phyloP scores from a whole-genome alignment of 805 yeast species.

The Novakomyces olei region DNA sequence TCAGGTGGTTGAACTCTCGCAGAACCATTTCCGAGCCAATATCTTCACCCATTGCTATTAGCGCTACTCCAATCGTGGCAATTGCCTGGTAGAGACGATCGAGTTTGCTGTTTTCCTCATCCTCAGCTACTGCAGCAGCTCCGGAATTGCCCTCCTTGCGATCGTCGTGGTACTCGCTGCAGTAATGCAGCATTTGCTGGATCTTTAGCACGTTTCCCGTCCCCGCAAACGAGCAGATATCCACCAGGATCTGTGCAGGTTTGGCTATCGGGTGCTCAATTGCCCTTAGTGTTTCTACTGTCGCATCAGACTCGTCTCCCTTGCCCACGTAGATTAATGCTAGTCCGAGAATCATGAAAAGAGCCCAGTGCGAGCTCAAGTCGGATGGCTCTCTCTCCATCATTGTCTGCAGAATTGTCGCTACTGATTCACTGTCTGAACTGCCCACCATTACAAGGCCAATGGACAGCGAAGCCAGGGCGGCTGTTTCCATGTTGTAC shows the following conservation, averaged over 20 bases:
- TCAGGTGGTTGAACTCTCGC: conserved; percentile 89
- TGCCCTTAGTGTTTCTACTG: conserved; percentile 78
- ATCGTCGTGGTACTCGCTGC: conserved; percentile 21
- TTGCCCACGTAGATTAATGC: conserved; percentile 85
- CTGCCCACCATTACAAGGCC: conserved; percentile 93
- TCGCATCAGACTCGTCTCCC: conserved; percentile 72
- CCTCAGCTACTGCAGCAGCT: conserved; percentile 13
- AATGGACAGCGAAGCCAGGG: conserved; percentile 72
- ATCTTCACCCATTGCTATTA: conserved; percentile 92
- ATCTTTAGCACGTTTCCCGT: conserved; percentile 92
- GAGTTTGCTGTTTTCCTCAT: conserved; percentile 19
- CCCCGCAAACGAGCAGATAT: conserved; percentile 88
- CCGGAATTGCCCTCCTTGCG: conserved; percentile 20
- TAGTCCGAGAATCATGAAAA: conserved; percentile 76
- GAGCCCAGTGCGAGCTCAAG: conserved; percentile 64
- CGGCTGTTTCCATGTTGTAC: conserved; percentile 52
- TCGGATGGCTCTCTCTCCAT: conserved; percentile 65
- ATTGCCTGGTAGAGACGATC: conserved; percentile 54
- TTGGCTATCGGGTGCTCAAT: conserved; percentile 86
- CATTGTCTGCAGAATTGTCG: conserved; percentile 74
- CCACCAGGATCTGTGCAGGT: conserved; percentile 71
- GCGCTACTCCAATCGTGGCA: conserved; percentile 84
- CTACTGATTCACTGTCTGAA: conserved; percentile 80
- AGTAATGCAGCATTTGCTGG: conserved; percentile 68
- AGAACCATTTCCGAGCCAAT: conserved; percentile 94